These are phyloP conservation scores for Triticum urartu DNA, from an alignment of 176 grass and related monocot genomes.

Conservation along the genomic window DNA sequence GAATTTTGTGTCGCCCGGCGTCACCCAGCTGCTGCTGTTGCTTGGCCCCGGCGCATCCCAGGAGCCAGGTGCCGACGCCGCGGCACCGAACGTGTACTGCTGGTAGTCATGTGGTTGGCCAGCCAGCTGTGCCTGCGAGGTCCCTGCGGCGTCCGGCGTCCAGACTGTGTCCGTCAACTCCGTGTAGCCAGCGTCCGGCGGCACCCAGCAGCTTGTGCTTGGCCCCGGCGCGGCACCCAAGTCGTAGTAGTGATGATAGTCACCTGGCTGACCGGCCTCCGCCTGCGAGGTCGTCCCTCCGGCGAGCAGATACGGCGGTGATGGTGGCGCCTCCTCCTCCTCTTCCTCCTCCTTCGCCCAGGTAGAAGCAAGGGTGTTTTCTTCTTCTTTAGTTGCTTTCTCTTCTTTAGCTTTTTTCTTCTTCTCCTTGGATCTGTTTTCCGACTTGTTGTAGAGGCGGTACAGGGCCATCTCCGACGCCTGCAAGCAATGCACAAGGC, in stretches of 20 bases:
- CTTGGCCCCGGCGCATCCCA: neutral
- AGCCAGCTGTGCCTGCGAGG: neutral
- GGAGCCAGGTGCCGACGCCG: neutral
- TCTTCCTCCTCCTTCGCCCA: neutral
- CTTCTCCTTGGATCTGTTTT: too few relatives aligned
- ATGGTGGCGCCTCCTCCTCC: neutral
- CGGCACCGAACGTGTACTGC: neutral
- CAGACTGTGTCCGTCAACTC: neutral
- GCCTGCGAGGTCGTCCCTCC: neutral
- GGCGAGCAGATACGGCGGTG: neutral
- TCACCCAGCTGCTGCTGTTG: neutral
- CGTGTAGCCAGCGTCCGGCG: neutral
- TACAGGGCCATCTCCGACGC: slow-evolving; percentile 19
- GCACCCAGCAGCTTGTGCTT: neutral
- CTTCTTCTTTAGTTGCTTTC: too few relatives aligned
- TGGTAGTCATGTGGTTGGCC: neutral
- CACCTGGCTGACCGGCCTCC: neutral
- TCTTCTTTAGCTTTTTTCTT: too few relatives aligned
- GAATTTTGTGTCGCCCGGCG: neutral
- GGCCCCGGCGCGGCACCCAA: neutral
- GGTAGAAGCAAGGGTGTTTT: too few relatives aligned
- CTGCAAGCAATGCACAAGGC: neutral
- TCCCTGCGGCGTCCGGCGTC: neutral
- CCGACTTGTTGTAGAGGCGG: slow-evolving; percentile 25
- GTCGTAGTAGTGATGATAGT: neutral